Evolutionary conservation across 805 yeast genomes (phyloP), one percentile per base, ranked within the genome.

Genomic region (Lipomyces japonicus): DNA sequence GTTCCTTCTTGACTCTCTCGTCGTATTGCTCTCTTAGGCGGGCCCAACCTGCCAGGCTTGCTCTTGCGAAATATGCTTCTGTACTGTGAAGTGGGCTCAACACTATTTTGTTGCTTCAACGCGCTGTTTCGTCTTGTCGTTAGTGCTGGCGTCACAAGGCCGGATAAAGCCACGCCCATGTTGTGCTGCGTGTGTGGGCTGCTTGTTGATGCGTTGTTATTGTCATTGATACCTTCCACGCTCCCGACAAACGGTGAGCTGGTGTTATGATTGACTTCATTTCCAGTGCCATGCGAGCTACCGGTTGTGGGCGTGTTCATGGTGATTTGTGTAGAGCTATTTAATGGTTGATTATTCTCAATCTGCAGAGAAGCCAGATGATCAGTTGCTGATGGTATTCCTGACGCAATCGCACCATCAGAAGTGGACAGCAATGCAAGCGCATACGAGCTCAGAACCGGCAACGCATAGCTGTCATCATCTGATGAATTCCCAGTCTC

Each of bases 371-470:
- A n/a, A n/a, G n/a, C n/a, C n/a, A n/a, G n/a, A n/a, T n/a, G n/a
- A n/a, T n/a, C n/a, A n/a, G n/a, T n/a, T n/a, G n/a, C n/a, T n/a
- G n/a, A n/a, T n/a, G n/a, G n/a, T n/a, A n/a, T n/a, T n/a, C n/a
- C n/a, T n/a, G n/a, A n/a, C 31, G 12, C 31, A 7, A 28, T 12
- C 31, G 31, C 31, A 7, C 31, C 31, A 28, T 28, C 12, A 28
- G n/a, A 59, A 36, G 50, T 45, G 2, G 74, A 71, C 34, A 80
- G 65, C 22, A 80, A 65, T 23, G 80, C 82, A 19, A 77, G 69
- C 32, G 81, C 78, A 60, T 79, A 80, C 4, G 79, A 72, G 60
- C 83, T 79, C 51, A 80, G 68, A 12, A 78, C 79, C 2, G 85
- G 85, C 1, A 84, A 84, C 39, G 75, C 70, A 59, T 76, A 76